phyloP scores from a whole-genome alignment of 2,329 filamentous ascomycete species.

The Tympanopsis confertula region DNA sequence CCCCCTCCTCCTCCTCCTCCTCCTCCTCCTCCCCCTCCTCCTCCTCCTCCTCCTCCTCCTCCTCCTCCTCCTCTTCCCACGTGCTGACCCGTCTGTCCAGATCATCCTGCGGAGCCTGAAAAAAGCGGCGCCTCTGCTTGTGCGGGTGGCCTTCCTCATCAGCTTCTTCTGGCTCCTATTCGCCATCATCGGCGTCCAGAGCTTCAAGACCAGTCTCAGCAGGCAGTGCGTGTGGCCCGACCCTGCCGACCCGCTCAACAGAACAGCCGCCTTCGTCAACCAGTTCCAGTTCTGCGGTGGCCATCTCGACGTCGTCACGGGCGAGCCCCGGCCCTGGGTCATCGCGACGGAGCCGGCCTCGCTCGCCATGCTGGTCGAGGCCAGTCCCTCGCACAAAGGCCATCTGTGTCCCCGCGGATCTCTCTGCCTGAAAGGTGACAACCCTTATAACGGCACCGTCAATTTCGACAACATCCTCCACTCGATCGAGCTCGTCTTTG shows the following conservation, averaged over 20 bases:
- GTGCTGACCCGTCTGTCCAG: too few relatives aligned
- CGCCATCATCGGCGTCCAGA: constrained; percentile 91
- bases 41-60: too few relatives aligned
- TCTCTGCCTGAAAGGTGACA: constrained; percentile 66
- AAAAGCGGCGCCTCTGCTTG: constrained; percentile 80
- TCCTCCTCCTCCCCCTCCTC: too few relatives aligned
- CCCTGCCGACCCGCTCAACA: constrained; percentile 40
- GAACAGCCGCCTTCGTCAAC: constrained; percentile 46
- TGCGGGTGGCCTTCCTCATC: constrained; percentile 88
- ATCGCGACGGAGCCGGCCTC: constrained; percentile 21
- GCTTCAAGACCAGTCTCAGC: constrained; percentile 75
- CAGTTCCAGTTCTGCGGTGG: constrained; percentile 76
- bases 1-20: too few relatives aligned
- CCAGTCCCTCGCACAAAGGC: constrained; percentile 56
- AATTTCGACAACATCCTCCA: constrained; percentile 92
- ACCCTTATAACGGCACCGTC: constrained; percentile 74
- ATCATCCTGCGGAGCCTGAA: constrained; percentile 93
- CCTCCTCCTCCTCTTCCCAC: too few relatives aligned
- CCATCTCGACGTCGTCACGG: constrained; percentile 51
- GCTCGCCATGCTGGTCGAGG: constrained; percentile 34
- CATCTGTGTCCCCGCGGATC: constrained; percentile 80
- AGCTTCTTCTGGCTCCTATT: constrained; percentile 97
- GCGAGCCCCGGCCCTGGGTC: constrained; percentile 56
- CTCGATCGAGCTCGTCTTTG: constrained; percentile 87
- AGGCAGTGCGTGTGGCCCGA: constrained; percentile 72